Evolutionary conservation across 208 protist species (phyloP).

Genomic region (Entamoeba histolytica): DNA sequence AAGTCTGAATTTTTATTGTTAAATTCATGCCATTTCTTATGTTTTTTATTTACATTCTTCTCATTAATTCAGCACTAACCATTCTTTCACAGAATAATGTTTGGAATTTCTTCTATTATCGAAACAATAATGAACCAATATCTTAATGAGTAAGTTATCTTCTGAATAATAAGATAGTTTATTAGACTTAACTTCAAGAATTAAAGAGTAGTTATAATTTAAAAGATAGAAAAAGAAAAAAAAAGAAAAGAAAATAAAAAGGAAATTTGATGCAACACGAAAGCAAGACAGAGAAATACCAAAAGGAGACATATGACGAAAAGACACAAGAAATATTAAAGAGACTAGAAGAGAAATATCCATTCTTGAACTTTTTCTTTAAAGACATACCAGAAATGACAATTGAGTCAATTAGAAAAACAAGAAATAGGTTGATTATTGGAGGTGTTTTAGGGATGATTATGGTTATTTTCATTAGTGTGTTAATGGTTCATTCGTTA

Average conservation of each 20-base stretch:
- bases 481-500: neutral
- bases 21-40: too few species aligned
- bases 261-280: neutral
- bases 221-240: neutral
- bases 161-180: too few species aligned
- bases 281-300: neutral
- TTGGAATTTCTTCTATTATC: too few species aligned
- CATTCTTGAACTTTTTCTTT: neutral
- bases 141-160: too few species aligned
- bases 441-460: neutral
- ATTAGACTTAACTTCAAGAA: too few species aligned
- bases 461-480: neutral
- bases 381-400: neutral
- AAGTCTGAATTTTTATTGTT: too few species aligned
- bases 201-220: neutral
- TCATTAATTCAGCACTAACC: too few species aligned
- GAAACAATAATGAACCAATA: too few species aligned
- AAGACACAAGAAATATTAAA: neutral
- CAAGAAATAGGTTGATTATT: neutral
- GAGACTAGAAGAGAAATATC: neutral
- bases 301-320: neutral
- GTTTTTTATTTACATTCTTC: too few species aligned
- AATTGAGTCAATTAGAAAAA: neutral
- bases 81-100: too few species aligned
- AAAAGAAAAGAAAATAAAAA: neutral